phyloP scores from a whole-genome alignment of 169 alveolate genomes.

The Perkinsus olseni region DNA sequence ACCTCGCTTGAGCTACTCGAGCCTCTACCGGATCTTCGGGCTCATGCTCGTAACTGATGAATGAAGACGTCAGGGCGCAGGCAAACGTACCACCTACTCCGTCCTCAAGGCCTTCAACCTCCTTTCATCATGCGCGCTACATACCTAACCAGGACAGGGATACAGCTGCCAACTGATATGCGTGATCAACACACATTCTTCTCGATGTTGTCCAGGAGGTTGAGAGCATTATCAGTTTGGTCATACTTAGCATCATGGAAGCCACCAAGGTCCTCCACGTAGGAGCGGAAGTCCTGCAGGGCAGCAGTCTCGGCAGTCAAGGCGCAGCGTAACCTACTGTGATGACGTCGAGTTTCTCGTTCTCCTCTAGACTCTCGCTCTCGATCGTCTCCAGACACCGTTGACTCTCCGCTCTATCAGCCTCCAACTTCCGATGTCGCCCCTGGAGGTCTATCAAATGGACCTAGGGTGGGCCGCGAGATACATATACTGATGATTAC shows the following conservation, averaged over 20 bases:
- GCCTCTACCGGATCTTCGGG: neutral
- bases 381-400: neutral
- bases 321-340: neutral
- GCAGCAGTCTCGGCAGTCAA: neutral
- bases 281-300: neutral
- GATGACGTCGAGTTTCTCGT: neutral
- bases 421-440: neutral
- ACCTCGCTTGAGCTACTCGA: neutral
- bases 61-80: neutral
- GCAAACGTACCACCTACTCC: neutral
- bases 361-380: neutral
- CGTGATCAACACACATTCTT: neutral
- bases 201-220: neutral
- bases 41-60: neutral
- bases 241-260: neutral
- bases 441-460: neutral
- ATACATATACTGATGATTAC: neutral
- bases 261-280: neutral
- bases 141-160: neutral
- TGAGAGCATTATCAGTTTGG: neutral
- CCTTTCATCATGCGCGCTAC: neutral
- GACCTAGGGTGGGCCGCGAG: neutral
- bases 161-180: no score
- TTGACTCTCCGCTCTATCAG: neutral
- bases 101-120: neutral